Evolutionary conservation across 495 filamentous ascomycete species (phyloP).

Genomic region (Xylaria telfairii): DNA sequence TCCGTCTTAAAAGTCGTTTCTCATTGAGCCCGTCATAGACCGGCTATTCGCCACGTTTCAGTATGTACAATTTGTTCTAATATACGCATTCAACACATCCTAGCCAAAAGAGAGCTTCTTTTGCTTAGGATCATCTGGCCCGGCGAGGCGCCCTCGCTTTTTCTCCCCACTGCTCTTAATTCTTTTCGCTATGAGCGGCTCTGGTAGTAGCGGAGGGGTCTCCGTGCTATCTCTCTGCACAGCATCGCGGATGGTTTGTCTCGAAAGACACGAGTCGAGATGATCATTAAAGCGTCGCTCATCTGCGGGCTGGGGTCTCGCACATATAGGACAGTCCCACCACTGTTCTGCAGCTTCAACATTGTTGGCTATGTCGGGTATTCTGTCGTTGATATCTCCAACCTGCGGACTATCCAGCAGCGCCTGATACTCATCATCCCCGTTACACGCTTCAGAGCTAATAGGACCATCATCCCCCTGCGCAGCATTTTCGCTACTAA

Average conservation of each 20-base stretch:
- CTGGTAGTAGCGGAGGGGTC: slow-evolving; percentile 21
- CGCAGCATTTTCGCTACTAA: slow-evolving; percentile 23
- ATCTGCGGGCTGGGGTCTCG: slow-evolving; percentile 71
- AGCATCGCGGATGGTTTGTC: slow-evolving; percentile 82
- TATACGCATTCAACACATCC: neutral
- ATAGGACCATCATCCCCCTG: slow-evolving; percentile 19
- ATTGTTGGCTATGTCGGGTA: slow-evolving; percentile 47
- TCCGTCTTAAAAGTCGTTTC: neutral
- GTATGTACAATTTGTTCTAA: neutral
- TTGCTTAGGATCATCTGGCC: slow-evolving; percentile 48
- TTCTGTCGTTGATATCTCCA: neutral
- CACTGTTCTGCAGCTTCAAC: slow-evolving; percentile 55
- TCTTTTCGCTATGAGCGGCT: slow-evolving; percentile 35
- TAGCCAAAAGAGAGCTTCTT: slow-evolving; percentile 53
- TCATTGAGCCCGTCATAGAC: neutral
- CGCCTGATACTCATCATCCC: neutral
- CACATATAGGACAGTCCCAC: slow-evolving; percentile 92
- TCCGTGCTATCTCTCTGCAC: slow-evolving; percentile 58
- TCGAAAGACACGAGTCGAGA: slow-evolving; percentile 90
- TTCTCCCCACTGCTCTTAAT: slow-evolving; percentile 43
- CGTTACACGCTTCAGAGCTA: slow-evolving; percentile 13
- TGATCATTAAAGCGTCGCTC: slow-evolving; percentile 89
- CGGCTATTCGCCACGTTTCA: too few species aligned
- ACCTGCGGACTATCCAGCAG: neutral
- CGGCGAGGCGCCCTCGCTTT: slow-evolving; percentile 39